Base-by-base conservation (phyloP, 768 basidiomycete species). In the Cystobasidium tubakii region DNA sequence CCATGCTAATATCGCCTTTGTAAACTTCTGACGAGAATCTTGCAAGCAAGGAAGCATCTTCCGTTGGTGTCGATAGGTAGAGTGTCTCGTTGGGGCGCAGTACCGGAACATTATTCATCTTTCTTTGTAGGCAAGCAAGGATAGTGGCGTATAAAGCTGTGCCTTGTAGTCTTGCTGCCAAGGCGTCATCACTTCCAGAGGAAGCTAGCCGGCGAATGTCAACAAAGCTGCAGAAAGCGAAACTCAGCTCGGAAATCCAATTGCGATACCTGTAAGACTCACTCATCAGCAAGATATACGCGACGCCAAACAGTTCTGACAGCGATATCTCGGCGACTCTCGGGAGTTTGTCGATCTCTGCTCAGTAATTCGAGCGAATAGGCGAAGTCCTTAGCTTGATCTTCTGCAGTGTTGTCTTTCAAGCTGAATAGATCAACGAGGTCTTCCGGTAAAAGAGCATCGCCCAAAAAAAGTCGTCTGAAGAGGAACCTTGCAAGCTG, bases 251-350 rank as follows among this genome's bases (percentile, higher is more conserved):
- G 17, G 39, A 1, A 1, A 7, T 44, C n/a, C 67, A 39, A 27
- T 73, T 23, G 73, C 31, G 54, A 31, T 57, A 31, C 62, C 73
- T 29, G 75, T 43, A 55, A 27, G 19, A 84, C 88, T 74, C 81
- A 95, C 93, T 96, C 87, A 80, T 97, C 92, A 64, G 91, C 88
- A 65, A 89, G 84, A 79, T 90, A 95, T 57, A 95, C 86, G 34
- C 94, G 84, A 42, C 94, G 86, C 94, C 94, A 97, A 19, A 91
- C 85, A 36, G 86, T 87, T 57, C 87, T 84, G 78, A 90, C 86
- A 2, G 90, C 88, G 29, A 89, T 86, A 50, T 85, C 78, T 79
- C 85, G 85, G 62, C 93, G 85, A 36, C 86, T 86, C 73, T 88
- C 86, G 0, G 92, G 92, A 1, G 91, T 78, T 66, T 85, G 84